Base-by-base conservation (phyloP, 2,329 filamentous ascomycete genomes). In the Neofusicoccum cordaticola region DNA sequence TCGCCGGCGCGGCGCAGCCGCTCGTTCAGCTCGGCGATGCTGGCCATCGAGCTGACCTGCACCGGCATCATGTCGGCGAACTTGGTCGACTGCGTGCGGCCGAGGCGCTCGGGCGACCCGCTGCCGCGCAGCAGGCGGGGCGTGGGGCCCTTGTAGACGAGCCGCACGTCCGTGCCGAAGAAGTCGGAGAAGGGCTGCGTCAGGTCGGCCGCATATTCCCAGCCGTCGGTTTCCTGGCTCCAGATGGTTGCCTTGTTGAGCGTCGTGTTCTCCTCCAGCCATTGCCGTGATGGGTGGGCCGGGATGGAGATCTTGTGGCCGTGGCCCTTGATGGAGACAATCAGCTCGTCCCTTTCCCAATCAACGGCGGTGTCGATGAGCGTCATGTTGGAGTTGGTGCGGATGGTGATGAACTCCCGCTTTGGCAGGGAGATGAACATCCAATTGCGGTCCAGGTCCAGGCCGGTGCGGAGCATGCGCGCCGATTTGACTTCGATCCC, bases 361-460 rank as follows among this genome's bases (percentile, higher is more conserved):
- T 80, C 77, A 64, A 87, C 77, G 2, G 76, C 75, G 1, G 85
- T 86, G 39, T 84, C 81, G 71, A 89, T 87, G 12, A 88, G 79
- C 0, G 87, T 89, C 86, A 90, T 88, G 44, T 81, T 77, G 3
- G 86, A 80, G 66, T 85, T 83, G 64, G 84, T 78, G 13, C 87
- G 85, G 70, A 89, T 89, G 2, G 87, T 89, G 61, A 88, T 73
- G 71, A 89, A 89, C 64, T 86, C 81, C 57, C 80, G 75, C 4
- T 78, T 79, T 15, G 81, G 76, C 1, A 81, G 80, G 39, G 84
- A 81, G 53, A 88, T 80, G 74, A 89, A 86, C 87, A 89, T 89
- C 86, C 87, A 89, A 67, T 85, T 83, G 6, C 87, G 80, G 71
- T 89, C 87, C 12, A 89, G 78, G 50, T 86, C 84, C 11, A 89